A percentile compares a stretch with the other conserved stretches of the same genome.
phyloP scores from a whole-genome alignment of 2,329 filamentous ascomycete genomes.

The Pseudogymnoascus sp. region DNA sequence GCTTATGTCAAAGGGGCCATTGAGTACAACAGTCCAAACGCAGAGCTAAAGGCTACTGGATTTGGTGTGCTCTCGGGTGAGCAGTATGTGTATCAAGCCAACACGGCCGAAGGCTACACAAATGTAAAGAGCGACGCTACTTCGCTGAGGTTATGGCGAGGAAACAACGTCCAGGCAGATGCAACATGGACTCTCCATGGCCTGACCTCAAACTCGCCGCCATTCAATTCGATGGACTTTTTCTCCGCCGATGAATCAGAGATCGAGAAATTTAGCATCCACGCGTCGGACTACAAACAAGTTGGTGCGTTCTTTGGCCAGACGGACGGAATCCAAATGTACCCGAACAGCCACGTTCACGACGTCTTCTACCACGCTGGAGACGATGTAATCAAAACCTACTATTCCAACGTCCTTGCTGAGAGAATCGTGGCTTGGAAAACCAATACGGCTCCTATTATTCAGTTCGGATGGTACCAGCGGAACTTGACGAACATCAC shows the following conservation, averaged over 20 bases:
- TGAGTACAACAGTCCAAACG: constrained; percentile 22
- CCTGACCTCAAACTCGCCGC: constrained; percentile 27
- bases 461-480: constrained; percentile 30
- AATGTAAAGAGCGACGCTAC: constrained; percentile 24
- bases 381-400: constrained; percentile 31
- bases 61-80: constrained; percentile 31
- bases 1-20: constrained; percentile 33
- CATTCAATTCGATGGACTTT: constrained; percentile 32
- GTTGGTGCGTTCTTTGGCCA: constrained; percentile 31
- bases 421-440: constrained; percentile 26
- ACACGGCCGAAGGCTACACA: constrained; percentile 24
- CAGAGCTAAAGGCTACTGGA: constrained; percentile 27
- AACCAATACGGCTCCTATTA: constrained; percentile 26
- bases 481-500: constrained; percentile 24
- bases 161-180: constrained; percentile 16
- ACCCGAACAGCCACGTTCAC: constrained; percentile 24
- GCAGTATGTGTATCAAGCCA: constrained; percentile 32
- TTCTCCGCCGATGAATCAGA: constrained; percentile 8
- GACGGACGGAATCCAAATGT: constrained; percentile 31
- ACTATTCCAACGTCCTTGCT: constrained; percentile 25
- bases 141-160: constrained; percentile 27
- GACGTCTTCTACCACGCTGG: constrained; percentile 31
- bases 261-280: constrained; percentile 20
- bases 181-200: constrained; percentile 25
- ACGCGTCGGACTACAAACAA: constrained; percentile 30